Base-by-base conservation (phyloP, 2,329 filamentous ascomycete genomes). In the Septoria petroselini region DNA sequence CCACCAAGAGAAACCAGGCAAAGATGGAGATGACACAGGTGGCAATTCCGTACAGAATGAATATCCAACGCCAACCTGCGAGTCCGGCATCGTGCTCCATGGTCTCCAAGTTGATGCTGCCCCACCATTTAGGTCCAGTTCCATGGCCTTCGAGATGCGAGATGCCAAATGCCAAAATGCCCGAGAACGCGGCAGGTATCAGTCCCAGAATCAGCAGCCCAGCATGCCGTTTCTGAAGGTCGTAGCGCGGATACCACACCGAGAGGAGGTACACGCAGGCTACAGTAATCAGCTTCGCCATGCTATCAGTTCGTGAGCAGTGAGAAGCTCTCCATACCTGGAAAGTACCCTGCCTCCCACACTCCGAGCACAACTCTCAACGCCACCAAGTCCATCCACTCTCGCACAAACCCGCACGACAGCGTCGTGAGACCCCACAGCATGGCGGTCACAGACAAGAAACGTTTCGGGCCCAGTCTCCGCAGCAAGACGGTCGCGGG, bases 161-260 rank as follows among this genome's bases (percentile, higher is more conserved):
- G 31, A 79, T 77, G 1, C 65, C 76, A 54, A 70, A 77, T 1
- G 76, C 76, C 0, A 79, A 60, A 19, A 79, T 63, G 0, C 76
- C 76, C 0, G 71, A 73, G 45, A 79, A 75, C 1, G 73, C 75
- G 17, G 75, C 74, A 0, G 75, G 73, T 33, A 79, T 62, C 40
- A 70, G 8, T 50, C 61, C 34, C 44, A 53, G 21, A 8, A 51
- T 54, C 23, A 62, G 57, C 34, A 62, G 62, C 1, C 55, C 45
- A 1, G 62, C 59, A 12, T 60, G 56, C 0, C 73, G 69, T 37
- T 68, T 71, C 56, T 57, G 56, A 4, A 57, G 65, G 42, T 73
- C 70, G 30, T 66, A 65, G 4, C 72, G 66, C 2, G 68, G 69
- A 42, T 76, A 76, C 70, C 73, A 76, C 50, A 73, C 62, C 1